Evolutionary conservation across 108 stramenopile genomes (phyloP).

Genomic region (Thalassiosira profunda): DNA sequence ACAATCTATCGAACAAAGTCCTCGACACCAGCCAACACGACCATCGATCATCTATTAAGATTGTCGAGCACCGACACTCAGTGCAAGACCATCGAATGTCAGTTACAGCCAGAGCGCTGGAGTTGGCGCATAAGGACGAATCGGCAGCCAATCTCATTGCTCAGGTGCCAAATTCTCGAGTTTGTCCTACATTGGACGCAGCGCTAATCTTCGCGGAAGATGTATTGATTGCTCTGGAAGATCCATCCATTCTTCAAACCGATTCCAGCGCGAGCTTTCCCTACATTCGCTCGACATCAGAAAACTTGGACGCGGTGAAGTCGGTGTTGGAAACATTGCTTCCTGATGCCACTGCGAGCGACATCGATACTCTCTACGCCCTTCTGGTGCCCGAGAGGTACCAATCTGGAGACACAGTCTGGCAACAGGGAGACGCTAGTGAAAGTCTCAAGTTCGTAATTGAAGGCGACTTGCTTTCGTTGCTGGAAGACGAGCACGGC

Average conservation of each 20-base stretch:
- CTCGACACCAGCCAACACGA: constrained; percentile 6
- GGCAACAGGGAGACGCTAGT: constrained; percentile 57
- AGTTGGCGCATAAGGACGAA: background rate
- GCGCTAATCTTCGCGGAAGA: constrained; percentile 75
- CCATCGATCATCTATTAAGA: too few relatives aligned
- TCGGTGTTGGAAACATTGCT: constrained; percentile 46
- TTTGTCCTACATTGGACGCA: constrained; percentile 58
- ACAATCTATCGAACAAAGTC: constrained; percentile 46
- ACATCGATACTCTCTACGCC: constrained; percentile 29
- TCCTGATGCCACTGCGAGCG: constrained; percentile 22
- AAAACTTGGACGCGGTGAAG: constrained; percentile 46
- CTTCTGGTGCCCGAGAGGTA: constrained; percentile 55
- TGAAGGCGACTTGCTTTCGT: constrained; percentile 54
- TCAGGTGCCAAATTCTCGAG: constrained; percentile 32
- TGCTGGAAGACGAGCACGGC: constrained; percentile 56
- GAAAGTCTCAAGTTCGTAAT: constrained; percentile 66
- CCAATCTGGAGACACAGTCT: constrained; percentile 46
- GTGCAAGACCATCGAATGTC: constrained; percentile 13
- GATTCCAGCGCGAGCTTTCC: constrained; percentile 35
- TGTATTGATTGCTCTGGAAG: constrained; percentile 53
- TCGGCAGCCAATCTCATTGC: constrained; percentile 8
- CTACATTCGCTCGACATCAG: constrained; percentile 39
- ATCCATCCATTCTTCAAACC: constrained; percentile 43
- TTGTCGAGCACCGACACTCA: too few relatives aligned
- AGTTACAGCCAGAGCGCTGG: constrained; percentile 12